These are phyloP conservation scores for Echium plantagineum DNA, from an alignment of 257 asterid genomes.

Conservation along the genomic window DNA sequence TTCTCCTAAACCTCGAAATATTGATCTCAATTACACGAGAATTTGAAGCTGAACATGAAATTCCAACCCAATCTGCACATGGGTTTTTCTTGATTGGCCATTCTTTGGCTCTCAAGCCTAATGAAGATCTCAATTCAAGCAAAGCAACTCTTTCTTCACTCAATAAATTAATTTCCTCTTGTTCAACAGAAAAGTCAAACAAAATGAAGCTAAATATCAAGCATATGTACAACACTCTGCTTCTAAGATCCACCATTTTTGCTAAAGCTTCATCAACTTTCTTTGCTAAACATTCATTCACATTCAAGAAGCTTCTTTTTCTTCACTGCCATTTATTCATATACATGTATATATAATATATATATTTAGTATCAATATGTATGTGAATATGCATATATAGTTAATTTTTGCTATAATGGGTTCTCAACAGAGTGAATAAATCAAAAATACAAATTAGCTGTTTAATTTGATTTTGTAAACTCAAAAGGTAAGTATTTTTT, in stretches of 20 bases:
- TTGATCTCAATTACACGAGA: conserved; percentile 65
- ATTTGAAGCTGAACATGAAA: conserved; percentile 36
- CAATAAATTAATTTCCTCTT: conserved; percentile 45
- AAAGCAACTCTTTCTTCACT: conserved; percentile 49
- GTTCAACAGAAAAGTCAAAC: conserved; percentile 41
- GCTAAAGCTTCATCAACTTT: conserved; percentile 33
- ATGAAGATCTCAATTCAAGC: conserved; percentile 83
- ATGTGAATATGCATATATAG: conserved; percentile 9
- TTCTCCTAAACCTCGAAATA: conserved; percentile 72
- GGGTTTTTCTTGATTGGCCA: conserved; percentile 90
- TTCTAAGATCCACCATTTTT: conserved; percentile 58
- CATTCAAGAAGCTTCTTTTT: conserved; percentile 30
- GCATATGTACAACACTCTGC: conserved; percentile 17
- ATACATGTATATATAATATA: background rate
- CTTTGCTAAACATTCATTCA: conserved; percentile 43
- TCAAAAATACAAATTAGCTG: too few species aligned
- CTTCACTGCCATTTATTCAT: conserved; percentile 12
- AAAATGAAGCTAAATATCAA: conserved; percentile 29
- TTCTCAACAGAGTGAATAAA: too few species aligned
- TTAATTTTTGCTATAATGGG: background rate
- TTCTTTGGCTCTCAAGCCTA: conserved; percentile 76
- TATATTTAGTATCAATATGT: background rate
- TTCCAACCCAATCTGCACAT: conserved; percentile 58
- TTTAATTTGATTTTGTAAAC: conserved; percentile 7
- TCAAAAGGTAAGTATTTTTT: background rate